phyloP scores from a whole-genome alignment of 2,329 filamentous ascomycete species.

The Botrytis galanthina region DNA sequence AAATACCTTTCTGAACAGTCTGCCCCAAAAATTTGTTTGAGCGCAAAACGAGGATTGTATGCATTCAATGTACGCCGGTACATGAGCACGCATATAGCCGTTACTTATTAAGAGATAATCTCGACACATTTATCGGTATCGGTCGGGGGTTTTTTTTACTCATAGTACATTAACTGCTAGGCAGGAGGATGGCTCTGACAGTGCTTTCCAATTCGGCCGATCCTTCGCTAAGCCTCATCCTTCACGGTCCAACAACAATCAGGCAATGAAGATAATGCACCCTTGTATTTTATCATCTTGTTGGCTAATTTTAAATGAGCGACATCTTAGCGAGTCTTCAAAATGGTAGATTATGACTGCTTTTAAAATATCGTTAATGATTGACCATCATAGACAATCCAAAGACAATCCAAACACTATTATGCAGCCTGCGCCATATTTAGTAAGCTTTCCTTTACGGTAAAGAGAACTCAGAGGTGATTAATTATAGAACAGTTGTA shows the following conservation, averaged over 20 bases:
- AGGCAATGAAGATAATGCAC: background rate
- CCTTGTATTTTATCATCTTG: background rate
- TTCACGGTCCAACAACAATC: background rate
- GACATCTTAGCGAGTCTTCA: no score
- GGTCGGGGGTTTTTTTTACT: no score
- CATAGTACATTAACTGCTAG: background rate
- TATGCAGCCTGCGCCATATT: background rate
- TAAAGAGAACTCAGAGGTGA: background rate
- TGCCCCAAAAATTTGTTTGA: no score
- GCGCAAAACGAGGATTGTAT: background rate
- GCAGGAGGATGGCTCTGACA: background rate
- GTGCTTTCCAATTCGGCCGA: background rate
- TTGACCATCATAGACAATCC: background rate
- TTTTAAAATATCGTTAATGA: background rate
- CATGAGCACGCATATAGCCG: background rate
- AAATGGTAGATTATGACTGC: background rate
- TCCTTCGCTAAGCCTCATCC: slow-evolving; percentile 6
- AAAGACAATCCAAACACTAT: background rate
- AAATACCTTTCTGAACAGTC: no score
- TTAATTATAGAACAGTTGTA: background rate
- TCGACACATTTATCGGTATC: background rate
- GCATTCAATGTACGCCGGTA: background rate
- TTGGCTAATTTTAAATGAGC: background rate
- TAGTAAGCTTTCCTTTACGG: background rate
- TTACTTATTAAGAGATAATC: background rate